Conservation (phyloP, 1,284 basidiomycete genomes). For the Xerocomus minutiporus region DNA sequence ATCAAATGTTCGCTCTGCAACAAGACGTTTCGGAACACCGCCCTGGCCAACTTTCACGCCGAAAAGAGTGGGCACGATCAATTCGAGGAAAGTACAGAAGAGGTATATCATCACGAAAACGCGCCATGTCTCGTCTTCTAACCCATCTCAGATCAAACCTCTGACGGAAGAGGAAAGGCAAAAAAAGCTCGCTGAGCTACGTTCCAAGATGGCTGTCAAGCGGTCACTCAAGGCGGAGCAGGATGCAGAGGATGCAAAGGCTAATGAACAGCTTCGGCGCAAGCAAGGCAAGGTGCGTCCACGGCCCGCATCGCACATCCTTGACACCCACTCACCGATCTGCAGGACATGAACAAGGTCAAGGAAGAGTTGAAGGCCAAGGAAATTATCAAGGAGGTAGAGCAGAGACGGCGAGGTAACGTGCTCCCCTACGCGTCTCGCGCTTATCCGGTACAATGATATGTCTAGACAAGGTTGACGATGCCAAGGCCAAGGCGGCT, state of each 20-base stretch:
- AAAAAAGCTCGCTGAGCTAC: conserved; percentile 74
- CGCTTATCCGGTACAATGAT: background rate
- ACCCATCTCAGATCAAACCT: conserved; percentile 66
- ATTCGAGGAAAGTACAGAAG: conserved; percentile 94
- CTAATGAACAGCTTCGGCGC: conserved; percentile 76
- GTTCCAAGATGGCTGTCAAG: conserved; percentile 75
- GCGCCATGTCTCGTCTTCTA: background rate
- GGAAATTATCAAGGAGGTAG: conserved; percentile 76
- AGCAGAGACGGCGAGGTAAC: conserved; percentile 70
- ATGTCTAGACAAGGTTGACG: conserved; percentile 74
- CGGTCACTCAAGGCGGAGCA: conserved; percentile 63
- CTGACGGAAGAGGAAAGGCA: conserved; percentile 94
- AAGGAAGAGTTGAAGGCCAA: conserved; percentile 78
- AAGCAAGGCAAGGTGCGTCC: conserved; percentile 74
- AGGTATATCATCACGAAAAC: conserved; percentile 46
- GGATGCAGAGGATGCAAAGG: conserved; percentile 67
- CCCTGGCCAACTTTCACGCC: conserved; percentile 89
- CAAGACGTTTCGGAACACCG: conserved; percentile 85
- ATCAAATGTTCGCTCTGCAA: conserved; percentile 80
- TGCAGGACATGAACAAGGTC: conserved; percentile 64
- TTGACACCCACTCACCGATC: background rate
- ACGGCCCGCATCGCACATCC: background rate
- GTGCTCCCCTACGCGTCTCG: background rate
- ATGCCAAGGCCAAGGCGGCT: conserved; percentile 77
- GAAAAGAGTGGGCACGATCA: conserved; percentile 93